These are phyloP conservation scores for Parmelia sp. DNA, from an alignment of 495 filamentous ascomycete species.

Conservation along the genomic window DNA sequence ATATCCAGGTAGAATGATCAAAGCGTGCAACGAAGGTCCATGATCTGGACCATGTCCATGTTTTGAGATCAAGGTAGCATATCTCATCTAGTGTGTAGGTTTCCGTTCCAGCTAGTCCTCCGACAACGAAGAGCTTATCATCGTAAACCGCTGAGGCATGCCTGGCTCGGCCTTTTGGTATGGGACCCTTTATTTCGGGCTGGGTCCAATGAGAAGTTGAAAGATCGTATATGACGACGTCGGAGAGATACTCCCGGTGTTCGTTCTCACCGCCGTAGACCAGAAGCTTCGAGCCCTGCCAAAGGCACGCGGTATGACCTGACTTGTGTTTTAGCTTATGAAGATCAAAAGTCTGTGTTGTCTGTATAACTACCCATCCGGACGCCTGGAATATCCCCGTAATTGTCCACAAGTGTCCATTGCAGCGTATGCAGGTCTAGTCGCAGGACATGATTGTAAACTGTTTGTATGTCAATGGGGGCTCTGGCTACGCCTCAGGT, in stretches of 20 bases:
- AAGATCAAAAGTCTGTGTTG: constrained; percentile 1
- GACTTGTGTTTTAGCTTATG: constrained; percentile 17
- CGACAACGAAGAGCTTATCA: constrained; percentile 90
- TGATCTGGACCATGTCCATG: constrained; percentile 93
- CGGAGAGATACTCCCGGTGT: constrained; percentile 87
- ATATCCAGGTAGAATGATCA: constrained; percentile 89
- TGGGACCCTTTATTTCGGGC: constrained; percentile 71
- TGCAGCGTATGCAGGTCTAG: constrained; percentile 78
- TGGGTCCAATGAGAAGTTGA: constrained; percentile 91
- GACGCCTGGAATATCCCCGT: constrained; percentile 95
- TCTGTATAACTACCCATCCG: constrained; percentile 70
- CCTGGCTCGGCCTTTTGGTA: constrained; percentile 81
- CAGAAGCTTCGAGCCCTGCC: constrained; percentile 86
- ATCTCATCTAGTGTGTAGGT: constrained; percentile 89
- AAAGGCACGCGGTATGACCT: constrained; percentile 95
- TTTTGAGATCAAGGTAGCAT: constrained; percentile 92
- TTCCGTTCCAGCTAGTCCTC: constrained; percentile 81
- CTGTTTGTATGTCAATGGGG: constrained; percentile 35
- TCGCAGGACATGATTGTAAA: constrained; percentile 94
- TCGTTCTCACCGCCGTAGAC: constrained; percentile 98
- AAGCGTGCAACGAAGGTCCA: constrained; percentile 93
- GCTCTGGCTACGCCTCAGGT: constrained; percentile 20
- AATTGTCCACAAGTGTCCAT: constrained; percentile 96
- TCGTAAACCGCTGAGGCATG: constrained; percentile 93
- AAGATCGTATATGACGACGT: constrained; percentile 92